Percentiles rank a stretch among this genome's conserved stretches.
These are phyloP conservation scores for Tolypocladium album DNA, from an alignment of 2,329 filamentous ascomycete species.

Conservation along the genomic window DNA sequence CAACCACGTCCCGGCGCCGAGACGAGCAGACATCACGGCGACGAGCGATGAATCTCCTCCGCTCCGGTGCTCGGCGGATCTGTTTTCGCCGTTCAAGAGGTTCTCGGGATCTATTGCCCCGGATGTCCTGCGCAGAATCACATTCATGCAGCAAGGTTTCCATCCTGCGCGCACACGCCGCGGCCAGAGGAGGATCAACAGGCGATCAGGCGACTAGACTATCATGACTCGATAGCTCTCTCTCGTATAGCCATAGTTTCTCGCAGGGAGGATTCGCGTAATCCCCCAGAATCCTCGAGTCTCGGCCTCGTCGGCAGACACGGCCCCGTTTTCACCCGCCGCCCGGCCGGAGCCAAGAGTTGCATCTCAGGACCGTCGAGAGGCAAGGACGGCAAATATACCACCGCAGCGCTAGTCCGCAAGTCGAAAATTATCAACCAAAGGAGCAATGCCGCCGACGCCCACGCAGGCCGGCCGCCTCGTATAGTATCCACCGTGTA, in stretches of 20 bases:
- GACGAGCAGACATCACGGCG: no score
- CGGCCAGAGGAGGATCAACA: not conserved
- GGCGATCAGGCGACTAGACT: no score
- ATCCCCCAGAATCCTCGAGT: not conserved
- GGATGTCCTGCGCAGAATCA: not conserved
- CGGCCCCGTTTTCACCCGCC: not conserved
- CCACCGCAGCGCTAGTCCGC: not conserved
- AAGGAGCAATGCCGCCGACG: not conserved
- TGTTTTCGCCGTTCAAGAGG: no score
- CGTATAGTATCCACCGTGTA: not conserved
- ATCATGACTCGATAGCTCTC: not conserved
- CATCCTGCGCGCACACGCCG: not conserved
- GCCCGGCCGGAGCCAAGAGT: not conserved
- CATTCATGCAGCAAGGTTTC: not conserved
- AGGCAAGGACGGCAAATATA: not conserved
- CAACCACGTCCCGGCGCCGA: no score
- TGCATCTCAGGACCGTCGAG: not conserved
- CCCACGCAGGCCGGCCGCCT: not conserved
- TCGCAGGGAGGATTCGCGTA: not conserved
- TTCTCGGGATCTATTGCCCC: no score
- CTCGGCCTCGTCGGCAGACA: not conserved
- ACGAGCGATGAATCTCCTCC: no score
- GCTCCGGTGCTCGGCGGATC: no score
- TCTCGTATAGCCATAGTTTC: not conserved
- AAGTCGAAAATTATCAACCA: not conserved